A percentile compares a stretch with the other conserved stretches of the same genome.
These are phyloP conservation scores for Carex littledalei DNA, from an alignment of 176 grass and related monocot species.

Conservation along the genomic window DNA sequence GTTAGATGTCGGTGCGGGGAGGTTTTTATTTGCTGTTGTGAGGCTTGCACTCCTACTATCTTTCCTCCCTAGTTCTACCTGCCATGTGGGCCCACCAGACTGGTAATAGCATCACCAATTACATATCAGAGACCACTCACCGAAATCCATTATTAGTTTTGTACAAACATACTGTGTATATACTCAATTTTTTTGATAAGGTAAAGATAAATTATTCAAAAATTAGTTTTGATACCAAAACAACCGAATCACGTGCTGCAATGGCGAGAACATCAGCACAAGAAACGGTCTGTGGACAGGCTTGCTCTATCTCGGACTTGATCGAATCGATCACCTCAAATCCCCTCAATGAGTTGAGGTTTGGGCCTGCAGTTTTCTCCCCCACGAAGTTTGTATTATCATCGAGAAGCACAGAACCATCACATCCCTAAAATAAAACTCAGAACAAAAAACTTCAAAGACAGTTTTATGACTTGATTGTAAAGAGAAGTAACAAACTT, in stretches of 20 bases:
- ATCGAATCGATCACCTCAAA: conserved; percentile 80
- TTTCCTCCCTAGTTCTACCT: conserved; percentile 67
- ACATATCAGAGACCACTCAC: background rate
- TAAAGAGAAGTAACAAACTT: background rate
- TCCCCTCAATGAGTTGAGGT: conserved; percentile 66
- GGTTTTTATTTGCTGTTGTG: conserved; percentile 52
- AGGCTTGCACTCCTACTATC: conserved; percentile 51
- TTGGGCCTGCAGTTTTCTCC: conserved; percentile 73
- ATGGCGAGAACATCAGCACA: conserved; percentile 83
- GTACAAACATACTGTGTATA: background rate
- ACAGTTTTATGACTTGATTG: background rate
- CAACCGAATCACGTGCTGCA: conserved; percentile 72
- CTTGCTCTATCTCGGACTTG: conserved; percentile 61
- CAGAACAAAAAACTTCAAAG: background rate
- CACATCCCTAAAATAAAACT: conserved; percentile 47
- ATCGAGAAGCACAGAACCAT: conserved; percentile 79
- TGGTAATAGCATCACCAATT: background rate
- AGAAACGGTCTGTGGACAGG: conserved; percentile 63
- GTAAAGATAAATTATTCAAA: background rate
- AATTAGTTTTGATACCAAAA: conserved; percentile 27
- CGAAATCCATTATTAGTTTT: background rate
- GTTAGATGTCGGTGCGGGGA: conserved; percentile 71
- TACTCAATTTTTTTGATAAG: background rate
- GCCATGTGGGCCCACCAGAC: conserved; percentile 77
- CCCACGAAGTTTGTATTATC: conserved; percentile 48